phyloP scores from a whole-genome alignment of 164 flowering plant genomes.

The Stephania cephalantha region DNA sequence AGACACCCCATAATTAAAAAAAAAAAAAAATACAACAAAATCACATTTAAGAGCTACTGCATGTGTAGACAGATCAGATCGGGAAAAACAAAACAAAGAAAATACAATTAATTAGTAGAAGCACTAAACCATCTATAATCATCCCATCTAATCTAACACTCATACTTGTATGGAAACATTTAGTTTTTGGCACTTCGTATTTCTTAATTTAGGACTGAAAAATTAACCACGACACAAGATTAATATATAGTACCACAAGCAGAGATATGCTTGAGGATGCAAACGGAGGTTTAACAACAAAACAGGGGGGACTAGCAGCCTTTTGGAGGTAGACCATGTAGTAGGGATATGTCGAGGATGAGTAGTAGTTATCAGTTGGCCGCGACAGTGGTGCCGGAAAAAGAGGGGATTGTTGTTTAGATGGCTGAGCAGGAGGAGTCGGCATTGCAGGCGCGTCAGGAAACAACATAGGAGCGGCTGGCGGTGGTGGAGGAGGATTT shows the following conservation, averaged over 20 bases:
- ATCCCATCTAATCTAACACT: background rate
- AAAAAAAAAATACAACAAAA: too few relatives aligned
- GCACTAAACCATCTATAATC: too few relatives aligned
- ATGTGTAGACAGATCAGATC: too few relatives aligned
- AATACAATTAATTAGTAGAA: background rate
- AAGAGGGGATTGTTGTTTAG: conserved; percentile 17
- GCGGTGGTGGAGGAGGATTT: conserved; percentile 11
- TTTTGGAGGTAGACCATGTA: background rate
- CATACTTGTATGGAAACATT: background rate
- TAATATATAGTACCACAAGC: background rate
- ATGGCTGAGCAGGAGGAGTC: conserved; percentile 12
- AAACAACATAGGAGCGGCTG: conserved; percentile 8
- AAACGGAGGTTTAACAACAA: too few relatives aligned
- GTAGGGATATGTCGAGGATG: background rate
- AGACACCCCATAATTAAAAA: too few relatives aligned
- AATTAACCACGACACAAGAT: background rate
- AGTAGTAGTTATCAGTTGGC: conserved; percentile 16
- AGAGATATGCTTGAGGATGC: background rate
- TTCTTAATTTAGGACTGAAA: background rate
- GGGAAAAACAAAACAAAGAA: background rate
- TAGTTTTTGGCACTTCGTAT: background rate
- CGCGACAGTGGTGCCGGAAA: conserved; percentile 16
- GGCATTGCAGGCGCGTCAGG: conserved; percentile 2
- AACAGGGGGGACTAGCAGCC: background rate
- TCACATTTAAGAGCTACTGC: too few relatives aligned